Evolutionary conservation across 2,329 filamentous ascomycete genomes (phyloP).

Genomic region (Aspergillus tubingensis): DNA sequence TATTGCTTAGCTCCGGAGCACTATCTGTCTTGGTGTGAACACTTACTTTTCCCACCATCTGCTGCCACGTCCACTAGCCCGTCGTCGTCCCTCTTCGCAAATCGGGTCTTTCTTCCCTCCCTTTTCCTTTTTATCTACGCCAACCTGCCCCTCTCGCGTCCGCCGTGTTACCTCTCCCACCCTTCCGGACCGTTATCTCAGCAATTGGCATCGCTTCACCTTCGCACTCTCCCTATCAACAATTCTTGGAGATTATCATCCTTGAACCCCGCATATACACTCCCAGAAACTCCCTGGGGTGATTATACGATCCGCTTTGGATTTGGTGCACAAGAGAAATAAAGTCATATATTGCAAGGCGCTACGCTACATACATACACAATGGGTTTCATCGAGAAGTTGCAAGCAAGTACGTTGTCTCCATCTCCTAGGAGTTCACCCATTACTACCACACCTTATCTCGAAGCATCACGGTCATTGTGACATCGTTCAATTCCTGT

Average conservation of each 20-base stretch:
- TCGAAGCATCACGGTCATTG: neutral
- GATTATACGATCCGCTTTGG: neutral
- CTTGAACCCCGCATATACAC: neutral
- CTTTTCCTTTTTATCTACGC: neutral
- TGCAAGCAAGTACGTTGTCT: constrained; percentile 51
- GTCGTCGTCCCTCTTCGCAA: neutral
- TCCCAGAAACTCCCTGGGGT: neutral
- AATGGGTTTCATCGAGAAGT: constrained; percentile 55
- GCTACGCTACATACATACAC: constrained; percentile 20
- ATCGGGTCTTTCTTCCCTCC: neutral
- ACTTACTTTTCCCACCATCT: neutral
- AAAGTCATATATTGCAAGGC: neutral
- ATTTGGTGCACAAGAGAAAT: neutral
- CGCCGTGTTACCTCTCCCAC: neutral
- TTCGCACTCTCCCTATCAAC: neutral
- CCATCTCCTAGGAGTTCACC: neutral
- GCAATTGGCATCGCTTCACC: neutral
- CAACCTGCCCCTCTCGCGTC: neutral
- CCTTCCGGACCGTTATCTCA: neutral
- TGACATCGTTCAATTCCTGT: neutral
- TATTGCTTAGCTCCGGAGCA: constrained; percentile 2
- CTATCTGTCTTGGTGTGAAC: constrained; percentile 4
- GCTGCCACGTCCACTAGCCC: constrained; percentile 4
- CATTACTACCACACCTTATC: neutral
- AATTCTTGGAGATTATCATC: neutral